These are phyloP conservation scores for Rhododendron simsii DNA, from an alignment of 148 eudicot genomes.

Conservation along the genomic window DNA sequence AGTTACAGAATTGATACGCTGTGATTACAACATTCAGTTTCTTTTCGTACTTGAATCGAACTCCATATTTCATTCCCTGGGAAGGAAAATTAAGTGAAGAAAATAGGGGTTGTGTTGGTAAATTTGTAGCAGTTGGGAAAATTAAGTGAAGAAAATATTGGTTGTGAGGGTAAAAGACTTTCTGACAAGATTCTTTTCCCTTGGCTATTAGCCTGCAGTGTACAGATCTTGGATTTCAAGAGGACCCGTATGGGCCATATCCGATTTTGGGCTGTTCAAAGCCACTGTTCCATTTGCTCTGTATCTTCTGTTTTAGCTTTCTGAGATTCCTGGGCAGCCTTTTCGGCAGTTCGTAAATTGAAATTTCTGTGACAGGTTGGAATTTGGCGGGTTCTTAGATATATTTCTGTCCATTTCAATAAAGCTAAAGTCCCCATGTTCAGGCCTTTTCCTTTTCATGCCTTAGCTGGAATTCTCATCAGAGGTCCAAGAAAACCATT, in stretches of 20 bases:
- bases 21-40: neutral
- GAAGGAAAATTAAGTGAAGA: neutral
- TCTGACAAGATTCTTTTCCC: constrained; percentile 2
- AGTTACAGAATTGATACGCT: neutral
- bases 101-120: neutral
- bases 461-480: constrained; percentile 12
- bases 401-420: constrained; percentile 12
- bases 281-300: neutral
- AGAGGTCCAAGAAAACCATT: neutral
- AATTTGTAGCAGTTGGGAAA: neutral
- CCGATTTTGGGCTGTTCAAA: constrained; percentile 7
- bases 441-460: neutral
- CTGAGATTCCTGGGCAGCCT: constrained; percentile 1
- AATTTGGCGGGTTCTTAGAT: constrained; percentile 13
- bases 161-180: neutral
- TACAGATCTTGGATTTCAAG: neutral
- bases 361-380: constrained; percentile 9
- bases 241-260: neutral
- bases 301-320: neutral
- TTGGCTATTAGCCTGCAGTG: neutral
- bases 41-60: neutral
- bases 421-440: neutral
- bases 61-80: neutral
- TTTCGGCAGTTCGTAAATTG: constrained; percentile 9
- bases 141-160: neutral